Evolutionary conservation across 768 basidiomycete species (phyloP), one percentile per base, ranked within the genome.

Genomic region (Punctularia strigosozonata): DNA sequence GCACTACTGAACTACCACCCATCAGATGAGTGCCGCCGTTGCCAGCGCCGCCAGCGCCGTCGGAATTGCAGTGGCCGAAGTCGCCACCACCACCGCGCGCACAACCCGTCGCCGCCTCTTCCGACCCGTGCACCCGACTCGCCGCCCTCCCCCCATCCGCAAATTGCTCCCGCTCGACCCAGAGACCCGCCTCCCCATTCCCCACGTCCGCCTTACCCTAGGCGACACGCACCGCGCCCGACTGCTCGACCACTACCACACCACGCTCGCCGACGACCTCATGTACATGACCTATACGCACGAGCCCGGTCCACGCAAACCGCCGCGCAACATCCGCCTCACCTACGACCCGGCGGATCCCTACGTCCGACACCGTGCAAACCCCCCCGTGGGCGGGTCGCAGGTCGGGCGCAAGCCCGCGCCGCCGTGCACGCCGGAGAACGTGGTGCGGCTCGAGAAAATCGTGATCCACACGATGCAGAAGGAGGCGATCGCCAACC

Each of bases 241-340:
- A 30, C 71, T 90, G 39, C 66, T 69, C 39, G 79, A 88, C 45
- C 89, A 97, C 65, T 97, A 95, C 65, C 56, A 84, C 58, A 62
- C 65, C 26, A 80, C 90, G 6, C 69, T 98, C 43, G 75, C 76
- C 17, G 83, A 91, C 58, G 73, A 97, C 62, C 67, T 91, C 49
- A 77, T 98, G 73, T 99, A 99, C 71, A 80, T 97, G 72, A 83
- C 82, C 38, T 95, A 97, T 65, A 64, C 72, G 36, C 94, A 97
- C 60, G 69, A 78, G 49, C 59, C 65, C 31, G 64, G 57, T n/a
- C 60, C 69, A 4, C 70, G 67, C 33, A 69, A 71, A 10, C 61
- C 68, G 8, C 66, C 67, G 6, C 72, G 76, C 43, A 59, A 67
- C 37, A 77, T 78, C 43, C 75, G 77, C 37, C 73, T 77, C 44